Evolutionary conservation across 306 rosid species (phyloP).

Genomic region (Vigna nakashimae): DNA sequence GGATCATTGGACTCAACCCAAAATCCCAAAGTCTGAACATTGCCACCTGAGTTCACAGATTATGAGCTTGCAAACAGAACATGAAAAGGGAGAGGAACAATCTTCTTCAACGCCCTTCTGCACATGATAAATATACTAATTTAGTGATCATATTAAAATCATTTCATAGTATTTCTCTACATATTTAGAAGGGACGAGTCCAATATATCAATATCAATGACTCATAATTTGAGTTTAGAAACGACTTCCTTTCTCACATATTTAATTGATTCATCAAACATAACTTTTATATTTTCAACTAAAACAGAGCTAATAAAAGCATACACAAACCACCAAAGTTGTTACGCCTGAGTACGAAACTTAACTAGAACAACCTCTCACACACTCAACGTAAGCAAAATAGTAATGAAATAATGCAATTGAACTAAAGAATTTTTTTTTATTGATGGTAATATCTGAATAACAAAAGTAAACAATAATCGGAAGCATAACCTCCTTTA

Average conservation of each 20-base stretch:
- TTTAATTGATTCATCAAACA: constrained; percentile 81
- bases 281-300: constrained; percentile 11
- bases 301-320: neutral
- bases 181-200: constrained; percentile 38
- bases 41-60: neutral
- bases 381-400: too few species aligned
- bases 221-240: constrained; percentile 67
- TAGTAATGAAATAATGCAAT: too few species aligned
- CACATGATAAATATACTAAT: neutral
- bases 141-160: neutral
- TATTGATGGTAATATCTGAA: too few species aligned
- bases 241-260: constrained; percentile 62
- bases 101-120: neutral
- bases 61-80: constrained; percentile 11
- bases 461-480: too few species aligned
- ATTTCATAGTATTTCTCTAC: neutral
- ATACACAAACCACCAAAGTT: neutral
- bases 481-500: too few species aligned
- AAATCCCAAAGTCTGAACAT: neutral
- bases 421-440: too few species aligned
- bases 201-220: constrained; percentile 54
- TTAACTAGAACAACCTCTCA: too few species aligned
- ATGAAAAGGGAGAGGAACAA: neutral
- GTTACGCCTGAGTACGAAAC: too few species aligned
- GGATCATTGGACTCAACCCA: neutral